These are phyloP conservation scores for Talaromyces trachyspermus DNA, from an alignment of 495 filamentous ascomycete genomes.

Conservation along the genomic window DNA sequence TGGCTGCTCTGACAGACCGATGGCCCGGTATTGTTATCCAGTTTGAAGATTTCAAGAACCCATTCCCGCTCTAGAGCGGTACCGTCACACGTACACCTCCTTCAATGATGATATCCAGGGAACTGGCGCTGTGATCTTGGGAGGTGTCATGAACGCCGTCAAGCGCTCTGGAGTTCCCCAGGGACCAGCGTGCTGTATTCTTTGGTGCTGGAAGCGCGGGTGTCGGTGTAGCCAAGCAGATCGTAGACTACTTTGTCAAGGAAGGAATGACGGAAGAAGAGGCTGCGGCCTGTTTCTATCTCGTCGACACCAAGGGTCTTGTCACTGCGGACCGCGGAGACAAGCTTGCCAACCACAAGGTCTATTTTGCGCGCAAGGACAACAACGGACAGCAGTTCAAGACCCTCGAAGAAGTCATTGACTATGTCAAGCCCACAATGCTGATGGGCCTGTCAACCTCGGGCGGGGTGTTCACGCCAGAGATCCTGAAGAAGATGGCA, in stretches of 20 bases:
- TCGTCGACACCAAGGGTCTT: slow-evolving; percentile 94
- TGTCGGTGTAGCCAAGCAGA: slow-evolving; percentile 94
- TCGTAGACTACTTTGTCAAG: slow-evolving; percentile 90
- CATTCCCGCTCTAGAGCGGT: slow-evolving; percentile 91
- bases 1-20: slow-evolving; percentile 80
- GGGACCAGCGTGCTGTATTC: slow-evolving; percentile 92
- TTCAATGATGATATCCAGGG: slow-evolving; percentile 99
- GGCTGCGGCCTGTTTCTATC: slow-evolving; percentile 87
- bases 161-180: slow-evolving; percentile 74
- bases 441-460: slow-evolving; percentile 93
- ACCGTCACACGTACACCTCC: slow-evolving; percentile 79
- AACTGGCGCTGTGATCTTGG: slow-evolving; percentile 91
- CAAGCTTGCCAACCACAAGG: slow-evolving; percentile 91
- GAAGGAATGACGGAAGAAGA: slow-evolving; percentile 89
- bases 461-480: slow-evolving; percentile 86
- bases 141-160: slow-evolving; percentile 90
- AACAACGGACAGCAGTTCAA: slow-evolving; percentile 88
- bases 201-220: slow-evolving; percentile 92
- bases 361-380: slow-evolving; percentile 90
- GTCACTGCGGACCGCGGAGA: slow-evolving; percentile 92
- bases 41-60: slow-evolving; percentile 98
- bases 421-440: slow-evolving; percentile 88
- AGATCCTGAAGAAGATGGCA: slow-evolving; percentile 77
- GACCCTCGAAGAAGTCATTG: slow-evolving; percentile 84
- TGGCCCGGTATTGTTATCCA: slow-evolving; percentile 93